Base-by-base conservation (phyloP, 768 basidiomycete species). In the Pisolithus albus region DNA sequence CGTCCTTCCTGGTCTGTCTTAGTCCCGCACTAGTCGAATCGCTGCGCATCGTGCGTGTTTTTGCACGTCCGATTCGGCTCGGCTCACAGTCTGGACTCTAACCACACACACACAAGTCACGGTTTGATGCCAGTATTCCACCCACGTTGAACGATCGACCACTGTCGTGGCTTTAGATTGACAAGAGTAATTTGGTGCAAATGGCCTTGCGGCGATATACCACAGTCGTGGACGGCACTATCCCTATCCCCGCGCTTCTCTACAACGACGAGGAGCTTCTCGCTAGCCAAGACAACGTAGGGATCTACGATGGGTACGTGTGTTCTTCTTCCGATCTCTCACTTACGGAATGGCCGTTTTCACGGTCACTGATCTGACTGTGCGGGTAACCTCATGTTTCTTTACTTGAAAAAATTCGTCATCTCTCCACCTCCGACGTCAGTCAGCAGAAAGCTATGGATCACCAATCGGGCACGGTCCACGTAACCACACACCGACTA, bases 231-330 rank as follows among this genome's bases (percentile, higher is more conserved):
- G 88, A 92, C 56, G 88, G 88, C 19, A 82, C 84, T 0, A 88
- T 91, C 39, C 90, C 91, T 5, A 72, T 91, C 15, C 75, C 74
- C 21, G 89, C 88, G 1, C 72, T 89, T 15, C 73, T 93, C 0
- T 92, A 89, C 61, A 75, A 79, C 13, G 90, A 92, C 51, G 95
- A 98, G 68, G 81, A 82, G 42, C 71, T 88, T 28, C 70, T 88
- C 2, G 74, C 80, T 7, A 80, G 77, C 42, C 90, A 92, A 62
- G 86, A 91, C 42, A 72, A 72, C 47, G 84, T 97, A 5, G 94
- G 94, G 1, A 83, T 98, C 50, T 98, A 98, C 61, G 85, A 93
- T 58, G 92, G 91, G 93, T 94, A 66, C 55, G 84, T 70, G 26
- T 37, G n/a, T n/a, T n/a, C n/a, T n/a, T n/a, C n/a, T n/a, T n/a